Percentiles rank a stretch among this genome's conserved stretches.
phyloP scores from a whole-genome alignment of 192 early-diverging fungal species.

The Backusella westeae region DNA sequence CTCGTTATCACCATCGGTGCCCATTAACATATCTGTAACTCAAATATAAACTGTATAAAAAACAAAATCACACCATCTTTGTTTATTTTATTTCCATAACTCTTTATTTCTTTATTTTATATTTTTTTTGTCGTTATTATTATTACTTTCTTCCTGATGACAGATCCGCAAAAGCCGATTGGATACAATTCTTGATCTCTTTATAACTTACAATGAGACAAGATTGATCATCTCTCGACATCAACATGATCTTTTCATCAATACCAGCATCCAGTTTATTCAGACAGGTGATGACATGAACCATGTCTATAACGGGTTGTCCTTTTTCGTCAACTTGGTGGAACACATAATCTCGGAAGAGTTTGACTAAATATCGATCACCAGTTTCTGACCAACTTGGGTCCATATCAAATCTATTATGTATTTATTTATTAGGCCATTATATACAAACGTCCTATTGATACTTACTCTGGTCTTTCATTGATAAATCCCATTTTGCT shows the following conservation, averaged over 20 bases:
- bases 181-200: slow-evolving; percentile 91
- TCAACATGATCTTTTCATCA: slow-evolving; percentile 90
- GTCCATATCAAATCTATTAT: slow-evolving; percentile 76
- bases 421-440: not conserved
- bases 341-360: slow-evolving; percentile 98
- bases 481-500: slow-evolving; percentile 93
- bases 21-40: too few relatives aligned
- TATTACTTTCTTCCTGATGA: slow-evolving; percentile 37
- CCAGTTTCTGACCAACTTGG: slow-evolving; percentile 98
- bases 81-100: not conserved
- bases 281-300: slow-evolving; percentile 87
- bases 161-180: slow-evolving; percentile 81
- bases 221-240: slow-evolving; percentile 94
- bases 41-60: too few relatives aligned
- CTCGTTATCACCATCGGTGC: too few relatives aligned
- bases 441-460: slow-evolving; percentile 25
- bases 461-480: slow-evolving; percentile 78
- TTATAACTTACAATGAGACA: slow-evolving; percentile 94
- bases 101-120: not conserved
- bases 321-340: slow-evolving; percentile 88
- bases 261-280: slow-evolving; percentile 96
- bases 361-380: slow-evolving; percentile 93
- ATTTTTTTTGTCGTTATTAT: too few relatives aligned
- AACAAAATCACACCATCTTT: too few relatives aligned
- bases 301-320: slow-evolving; percentile 81